Base-by-base conservation (phyloP, 495 filamentous ascomycete species). In the Lasiosphaeria ovina region DNA sequence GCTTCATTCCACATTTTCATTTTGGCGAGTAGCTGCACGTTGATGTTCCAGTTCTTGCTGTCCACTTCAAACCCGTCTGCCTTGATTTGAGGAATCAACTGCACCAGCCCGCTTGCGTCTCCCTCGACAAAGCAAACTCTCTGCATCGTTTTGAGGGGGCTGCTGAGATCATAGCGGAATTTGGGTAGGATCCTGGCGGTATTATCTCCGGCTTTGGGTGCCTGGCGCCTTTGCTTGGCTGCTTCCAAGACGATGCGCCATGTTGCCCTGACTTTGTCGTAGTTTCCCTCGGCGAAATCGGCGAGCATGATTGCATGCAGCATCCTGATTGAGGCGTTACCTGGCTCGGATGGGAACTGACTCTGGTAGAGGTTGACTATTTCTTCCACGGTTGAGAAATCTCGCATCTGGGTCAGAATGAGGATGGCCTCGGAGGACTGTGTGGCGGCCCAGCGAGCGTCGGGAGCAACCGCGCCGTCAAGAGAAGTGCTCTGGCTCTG, bases 11-110 rank as follows among this genome's bases (percentile, higher is more conserved):
- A 74, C 33, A 69, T 60, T 42, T 76, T 70, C 57, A 76, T 59
- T 34, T 73, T 66, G 38, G 77, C 78, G 6, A 87, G 78, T 33
- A 65, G 56, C 60, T 81, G 76, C 57, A 89, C 73, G 62, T 85
- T 81, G 52, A 72, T 70, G 69, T 89, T 89, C 86, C 85, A 88
- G 63, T 81, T 85, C 51, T 71, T 72, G 70, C 76, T 80, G 62
- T 88, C 85, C 54, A 96, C 65, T 33, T 75, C 69, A 70, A 91
- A 97, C 16, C 92, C 92, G 36, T 75, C 78, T 3, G 62, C 61
- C 10, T 81, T 69, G 17, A 92, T 73, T 0, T 81, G 62, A 1
- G 73, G 60, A 31, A 93, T 69, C 3, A 83, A 71, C 2, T 69
- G 50, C 4, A 77, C 66, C 24, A 91, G 73, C 47, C 77, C 78